Base-by-base conservation (phyloP, 345 rosid species). In the Brassica rapa region DNA sequence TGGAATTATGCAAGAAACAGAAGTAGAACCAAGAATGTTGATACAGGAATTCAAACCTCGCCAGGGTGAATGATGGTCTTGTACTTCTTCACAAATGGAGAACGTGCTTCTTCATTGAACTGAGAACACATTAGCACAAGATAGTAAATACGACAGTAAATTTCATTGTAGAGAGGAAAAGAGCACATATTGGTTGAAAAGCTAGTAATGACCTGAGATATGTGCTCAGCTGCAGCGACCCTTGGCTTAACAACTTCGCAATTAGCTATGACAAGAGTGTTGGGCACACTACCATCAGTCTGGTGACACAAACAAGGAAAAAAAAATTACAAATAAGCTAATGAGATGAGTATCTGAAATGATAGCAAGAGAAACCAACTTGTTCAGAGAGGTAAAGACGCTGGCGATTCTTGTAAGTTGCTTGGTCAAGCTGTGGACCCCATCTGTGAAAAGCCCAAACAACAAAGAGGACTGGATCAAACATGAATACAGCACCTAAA, bases 41-140 rank as follows among this genome's bases (percentile, higher is more conserved):
- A 37, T 7, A 37, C 43, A 37, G 9, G 43, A 37, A 6, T 21
- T 29, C 84, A 77, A 80, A 96, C 99, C 98, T 96, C 98, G 71
- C 99, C 98, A 74, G 99, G 99, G 86, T 93, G 99, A 83, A 96
- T 89, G 82, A 96, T 91, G 70, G 98, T 96, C 88, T 96, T 96
- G 89, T 84, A 88, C 90, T 96, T 96, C 90, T 89, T 93, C 72
- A 96, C 97, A 85, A 96, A 96, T 16, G 99, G 98, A 39, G 99
- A 96, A 23, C 99, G 89, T 46, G 99, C 96, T 83, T 93, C 98
- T 85, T 96, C 99, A 82, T 96, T 96, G 84, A 93, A 96, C 99
- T 96, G 88, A 67, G 63, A 79, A 70, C 49, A 16, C 72, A 75
- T 43, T 68, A 39, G 5, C 10, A 65, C 32, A 81, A 79, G 59